Conservation (phyloP, 208 protist genomes). For the Leishmania tropica region DNA sequence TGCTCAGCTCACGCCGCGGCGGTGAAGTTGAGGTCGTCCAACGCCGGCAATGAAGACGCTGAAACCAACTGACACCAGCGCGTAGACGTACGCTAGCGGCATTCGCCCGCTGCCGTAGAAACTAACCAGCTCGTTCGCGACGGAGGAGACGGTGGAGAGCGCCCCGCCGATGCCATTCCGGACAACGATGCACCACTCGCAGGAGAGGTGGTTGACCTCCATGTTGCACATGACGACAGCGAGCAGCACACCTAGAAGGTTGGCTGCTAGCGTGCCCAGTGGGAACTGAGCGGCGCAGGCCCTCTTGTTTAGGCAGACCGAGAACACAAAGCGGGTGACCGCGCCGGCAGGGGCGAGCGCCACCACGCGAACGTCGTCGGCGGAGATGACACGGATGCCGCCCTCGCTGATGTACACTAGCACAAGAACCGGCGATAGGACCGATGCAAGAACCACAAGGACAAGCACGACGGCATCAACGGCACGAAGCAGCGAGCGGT, state of each 20-base stretch:
- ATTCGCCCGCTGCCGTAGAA: slow-evolving; percentile 29
- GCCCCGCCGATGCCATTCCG: slow-evolving; percentile 55
- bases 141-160: slow-evolving; percentile 60
- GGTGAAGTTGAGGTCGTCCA: slow-evolving; percentile 37
- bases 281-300: slow-evolving; percentile 37
- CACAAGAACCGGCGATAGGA: slow-evolving; percentile 41
- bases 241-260: slow-evolving; percentile 39
- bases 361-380: slow-evolving; percentile 37
- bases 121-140: slow-evolving; percentile 43
- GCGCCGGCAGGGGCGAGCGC: slow-evolving; percentile 48
- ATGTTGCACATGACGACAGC: slow-evolving; percentile 37
- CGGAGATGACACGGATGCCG: slow-evolving; percentile 18
- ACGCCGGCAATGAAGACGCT: slow-evolving; percentile 39
- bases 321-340: slow-evolving; percentile 44
- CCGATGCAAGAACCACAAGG: slow-evolving; percentile 31
- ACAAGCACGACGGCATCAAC: slow-evolving; percentile 35
- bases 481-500: slow-evolving; percentile 3
- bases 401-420: slow-evolving; percentile 39
- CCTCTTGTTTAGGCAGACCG: slow-evolving; percentile 49
- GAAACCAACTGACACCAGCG: slow-evolving; percentile 32
- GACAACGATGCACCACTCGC: slow-evolving; percentile 35
- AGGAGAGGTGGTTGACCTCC: slow-evolving; percentile 15
- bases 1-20: slow-evolving; percentile 9
- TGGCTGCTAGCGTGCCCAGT: slow-evolving; percentile 52
- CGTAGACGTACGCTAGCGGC: slow-evolving; percentile 43